Evolutionary conservation across 75 land plant species (phyloP).

Genomic region (Pinus albicaulis): DNA sequence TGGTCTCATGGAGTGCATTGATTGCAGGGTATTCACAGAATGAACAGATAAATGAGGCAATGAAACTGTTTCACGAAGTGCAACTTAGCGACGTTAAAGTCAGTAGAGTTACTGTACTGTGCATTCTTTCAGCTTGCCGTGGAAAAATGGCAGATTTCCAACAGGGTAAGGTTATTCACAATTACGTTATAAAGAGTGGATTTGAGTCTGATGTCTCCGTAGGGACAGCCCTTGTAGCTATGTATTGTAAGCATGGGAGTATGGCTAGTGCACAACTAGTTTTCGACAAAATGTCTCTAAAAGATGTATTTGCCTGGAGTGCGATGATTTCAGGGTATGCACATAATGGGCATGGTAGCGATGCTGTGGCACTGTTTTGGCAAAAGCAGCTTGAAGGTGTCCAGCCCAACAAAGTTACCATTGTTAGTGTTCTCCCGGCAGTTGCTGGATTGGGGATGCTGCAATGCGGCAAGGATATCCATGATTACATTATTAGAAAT

Average conservation of each 20-base stretch:
- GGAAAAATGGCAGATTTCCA: not conserved
- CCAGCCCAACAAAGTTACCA: slow-evolving; percentile 24
- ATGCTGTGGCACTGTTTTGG: slow-evolving; percentile 38
- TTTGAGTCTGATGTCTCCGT: not conserved
- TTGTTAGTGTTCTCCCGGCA: slow-evolving; percentile 48
- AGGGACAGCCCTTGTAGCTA: not conserved
- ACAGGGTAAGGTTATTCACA: not conserved
- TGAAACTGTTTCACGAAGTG: not conserved
- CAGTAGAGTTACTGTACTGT: not conserved
- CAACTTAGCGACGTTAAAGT: not conserved
- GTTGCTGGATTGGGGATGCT: slow-evolving; percentile 34
- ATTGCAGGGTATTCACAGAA: not conserved
- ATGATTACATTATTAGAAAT: slow-evolving; percentile 25
- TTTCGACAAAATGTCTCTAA: not conserved
- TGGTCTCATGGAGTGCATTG: not conserved
- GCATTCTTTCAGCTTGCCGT: slow-evolving; percentile 1
- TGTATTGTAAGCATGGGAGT: not conserved
- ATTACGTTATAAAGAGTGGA: not conserved
- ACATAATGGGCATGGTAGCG: slow-evolving; percentile 29
- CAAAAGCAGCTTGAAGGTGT: slow-evolving; percentile 39
- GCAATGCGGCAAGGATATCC: slow-evolving; percentile 39
- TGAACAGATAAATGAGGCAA: not conserved
- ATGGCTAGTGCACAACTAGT: not conserved
- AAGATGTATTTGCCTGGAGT: slow-evolving; percentile 50
- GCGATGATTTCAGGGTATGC: slow-evolving; percentile 52